phyloP scores from a whole-genome alignment of 2,329 filamentous ascomycete genomes.

The Geosmithia putterillii region DNA sequence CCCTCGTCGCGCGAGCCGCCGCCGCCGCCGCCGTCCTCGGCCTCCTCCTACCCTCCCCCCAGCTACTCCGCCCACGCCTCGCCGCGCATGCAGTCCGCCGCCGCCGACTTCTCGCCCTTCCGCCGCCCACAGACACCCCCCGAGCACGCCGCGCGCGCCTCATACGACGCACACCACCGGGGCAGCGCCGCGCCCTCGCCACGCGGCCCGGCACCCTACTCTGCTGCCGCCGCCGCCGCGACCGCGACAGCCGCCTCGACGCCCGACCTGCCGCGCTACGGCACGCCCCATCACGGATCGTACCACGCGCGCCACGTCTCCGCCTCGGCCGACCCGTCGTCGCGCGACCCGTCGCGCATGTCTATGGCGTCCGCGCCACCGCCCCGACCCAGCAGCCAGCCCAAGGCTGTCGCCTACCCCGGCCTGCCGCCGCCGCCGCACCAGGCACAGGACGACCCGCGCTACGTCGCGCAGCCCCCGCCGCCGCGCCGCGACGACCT shows the following conservation, averaged over 20 bases:
- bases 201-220: slow-evolving; percentile 26
- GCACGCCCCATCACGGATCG: slow-evolving; percentile 40
- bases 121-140: slow-evolving; percentile 65
- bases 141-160: slow-evolving; percentile 41
- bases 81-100: slow-evolving; percentile 39
- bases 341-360: slow-evolving; percentile 23
- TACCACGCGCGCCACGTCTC: slow-evolving; percentile 40
- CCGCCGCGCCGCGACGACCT: slow-evolving; percentile 29
- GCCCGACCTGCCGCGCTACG: slow-evolving; percentile 45
- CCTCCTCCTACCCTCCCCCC: slow-evolving; percentile 31
- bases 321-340: slow-evolving; percentile 29
- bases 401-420: slow-evolving; percentile 27
- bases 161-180: slow-evolving; percentile 31
- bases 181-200: slow-evolving; percentile 34
- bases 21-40: slow-evolving; percentile 16
- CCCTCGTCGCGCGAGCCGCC: slow-evolving; percentile 27
- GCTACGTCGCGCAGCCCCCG: slow-evolving; percentile 14
- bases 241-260: too few relatives aligned
- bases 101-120: slow-evolving; percentile 48
- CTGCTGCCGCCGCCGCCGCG: too few relatives aligned
- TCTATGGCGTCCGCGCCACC: slow-evolving; percentile 23
- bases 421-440: slow-evolving; percentile 30
- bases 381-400: slow-evolving; percentile 38
- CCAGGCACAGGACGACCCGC: slow-evolving; percentile 12
- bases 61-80: slow-evolving; percentile 32